Percentiles rank a stretch among this genome's conserved stretches.
Conservation (phyloP, 2,329 filamentous ascomycete genomes). For the Colletotrichum incanum region DNA sequence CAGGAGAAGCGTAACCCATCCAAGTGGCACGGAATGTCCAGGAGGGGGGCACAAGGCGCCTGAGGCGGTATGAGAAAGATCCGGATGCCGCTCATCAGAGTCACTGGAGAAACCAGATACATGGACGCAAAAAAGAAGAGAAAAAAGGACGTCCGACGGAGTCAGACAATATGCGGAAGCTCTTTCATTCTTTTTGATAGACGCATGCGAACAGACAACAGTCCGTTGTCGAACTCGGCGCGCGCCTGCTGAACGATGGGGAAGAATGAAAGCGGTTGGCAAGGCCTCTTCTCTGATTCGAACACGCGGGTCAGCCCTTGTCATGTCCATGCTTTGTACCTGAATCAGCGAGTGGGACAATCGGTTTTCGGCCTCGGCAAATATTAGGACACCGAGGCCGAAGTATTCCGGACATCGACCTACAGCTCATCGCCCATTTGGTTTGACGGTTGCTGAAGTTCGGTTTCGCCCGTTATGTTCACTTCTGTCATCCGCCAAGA, state of each 20-base stretch:
- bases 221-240: background rate
- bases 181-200: background rate
- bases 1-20: background rate
- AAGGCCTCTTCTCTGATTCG: background rate
- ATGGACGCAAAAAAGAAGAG: no score
- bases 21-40: no score
- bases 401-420: slow-evolving; percentile 17
- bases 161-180: background rate
- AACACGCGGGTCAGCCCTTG: background rate
- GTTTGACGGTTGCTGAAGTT: background rate
- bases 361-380: slow-evolving; percentile 12
- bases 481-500: background rate
- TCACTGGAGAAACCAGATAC: background rate
- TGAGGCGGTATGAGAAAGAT: no score
- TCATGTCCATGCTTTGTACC: background rate
- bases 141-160: background rate
- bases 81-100: background rate
- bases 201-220: slow-evolving; percentile 19
- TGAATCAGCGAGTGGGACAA: background rate
- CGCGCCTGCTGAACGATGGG: background rate
- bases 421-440: slow-evolving; percentile 11
- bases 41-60: no score
- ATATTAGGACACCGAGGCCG: slow-evolving; percentile 9
- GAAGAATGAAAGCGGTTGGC: background rate
- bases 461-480: background rate